Evolutionary conservation across 2,329 filamentous ascomycete species (phyloP).

Genomic region (Fusarium torreyae): DNA sequence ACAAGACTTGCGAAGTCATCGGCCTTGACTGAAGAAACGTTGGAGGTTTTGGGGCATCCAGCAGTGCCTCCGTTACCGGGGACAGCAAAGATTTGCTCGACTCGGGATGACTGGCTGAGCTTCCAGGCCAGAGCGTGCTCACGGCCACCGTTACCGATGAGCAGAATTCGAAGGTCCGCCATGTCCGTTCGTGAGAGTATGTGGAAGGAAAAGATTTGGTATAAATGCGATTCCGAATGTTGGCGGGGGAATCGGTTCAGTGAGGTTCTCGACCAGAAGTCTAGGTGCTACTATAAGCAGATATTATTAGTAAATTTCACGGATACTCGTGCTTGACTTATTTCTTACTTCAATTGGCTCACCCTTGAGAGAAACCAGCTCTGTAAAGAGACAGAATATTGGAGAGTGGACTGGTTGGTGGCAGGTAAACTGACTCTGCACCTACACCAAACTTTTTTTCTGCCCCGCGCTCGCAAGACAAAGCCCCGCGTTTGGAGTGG

Average conservation of each 20-base stretch:
- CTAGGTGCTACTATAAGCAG: conserved; percentile 19
- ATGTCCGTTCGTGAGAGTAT: conserved; percentile 40
- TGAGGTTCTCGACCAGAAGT: conserved; percentile 12
- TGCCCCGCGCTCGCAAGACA: conserved; percentile 29
- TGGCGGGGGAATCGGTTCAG: conserved; percentile 32
- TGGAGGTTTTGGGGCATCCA: conserved; percentile 78
- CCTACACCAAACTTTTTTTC: conserved; percentile 34
- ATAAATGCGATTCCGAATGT: conserved; percentile 39
- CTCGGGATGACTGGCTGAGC: conserved; percentile 83
- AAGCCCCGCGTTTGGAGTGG: conserved; percentile 24
- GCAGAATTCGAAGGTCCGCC: conserved; percentile 76
- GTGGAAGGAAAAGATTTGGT: conserved; percentile 25
- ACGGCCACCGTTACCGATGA: conserved; percentile 93
- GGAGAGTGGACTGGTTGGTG: conserved; percentile 23
- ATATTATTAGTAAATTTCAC: conserved; percentile 2
- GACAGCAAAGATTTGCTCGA: conserved; percentile 80
- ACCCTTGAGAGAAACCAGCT: conserved; percentile 44
- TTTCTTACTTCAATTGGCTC: conserved; percentile 36
- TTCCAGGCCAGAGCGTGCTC: conserved; percentile 98
- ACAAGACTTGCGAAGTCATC: conserved; percentile 86
- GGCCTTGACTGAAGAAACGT: conserved; percentile 77
- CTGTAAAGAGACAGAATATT: conserved; percentile 32
- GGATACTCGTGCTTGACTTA: background rate
- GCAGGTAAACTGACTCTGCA: conserved; percentile 21
- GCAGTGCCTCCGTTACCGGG: conserved; percentile 92